A percentile compares a stretch with the other conserved stretches of the same genome.
phyloP scores from a whole-genome alignment of 139 green algal genomes.

The Closterium sp. region DNA sequence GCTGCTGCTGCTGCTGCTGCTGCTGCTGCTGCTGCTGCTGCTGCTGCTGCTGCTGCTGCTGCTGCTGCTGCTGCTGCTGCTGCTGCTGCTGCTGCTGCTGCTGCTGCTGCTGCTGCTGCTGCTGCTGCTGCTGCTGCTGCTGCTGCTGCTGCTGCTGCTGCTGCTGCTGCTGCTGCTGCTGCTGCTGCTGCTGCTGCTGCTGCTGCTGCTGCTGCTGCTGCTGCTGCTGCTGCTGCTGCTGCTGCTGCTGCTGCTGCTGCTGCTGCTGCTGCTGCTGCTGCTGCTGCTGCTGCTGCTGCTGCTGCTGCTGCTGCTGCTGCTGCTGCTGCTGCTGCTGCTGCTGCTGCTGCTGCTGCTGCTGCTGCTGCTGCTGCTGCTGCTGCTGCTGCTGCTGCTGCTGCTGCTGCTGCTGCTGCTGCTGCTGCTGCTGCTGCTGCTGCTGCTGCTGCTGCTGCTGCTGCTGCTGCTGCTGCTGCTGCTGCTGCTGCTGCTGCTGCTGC shows the following conservation, averaged over 20 bases:
- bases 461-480: too few relatives aligned
- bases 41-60: too few relatives aligned
- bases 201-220: neutral
- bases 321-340: neutral
- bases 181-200: neutral
- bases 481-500: neutral
- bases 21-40: neutral
- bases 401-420: too few relatives aligned
- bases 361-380: neutral
- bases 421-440: neutral
- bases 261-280: neutral
- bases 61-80: neutral
- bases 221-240: too few relatives aligned
- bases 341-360: too few relatives aligned
- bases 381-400: neutral
- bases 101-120: too few relatives aligned
- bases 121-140: neutral
- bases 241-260: neutral
- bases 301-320: neutral
- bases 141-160: neutral
- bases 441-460: neutral
- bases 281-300: too few relatives aligned
- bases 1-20: neutral
- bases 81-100: neutral
- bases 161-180: too few relatives aligned